Conservation (phyloP, 371 early-diverging fungal genomes). For the Capillidium rhysosporum region DNA sequence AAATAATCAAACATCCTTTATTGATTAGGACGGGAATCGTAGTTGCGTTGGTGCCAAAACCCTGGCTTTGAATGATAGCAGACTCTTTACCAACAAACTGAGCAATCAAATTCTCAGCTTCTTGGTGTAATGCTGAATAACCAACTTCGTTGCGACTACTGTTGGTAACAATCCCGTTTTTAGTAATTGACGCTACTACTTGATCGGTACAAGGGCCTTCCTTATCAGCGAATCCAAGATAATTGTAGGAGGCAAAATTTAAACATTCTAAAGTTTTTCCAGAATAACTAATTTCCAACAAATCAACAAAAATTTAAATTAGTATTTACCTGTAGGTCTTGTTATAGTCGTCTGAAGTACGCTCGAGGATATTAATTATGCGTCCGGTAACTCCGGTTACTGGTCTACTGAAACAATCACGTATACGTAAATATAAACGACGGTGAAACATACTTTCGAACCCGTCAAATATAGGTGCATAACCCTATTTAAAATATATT, state of each 20-base stretch:
- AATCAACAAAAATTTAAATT: conserved; percentile 1
- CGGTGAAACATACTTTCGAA: conserved; percentile 97
- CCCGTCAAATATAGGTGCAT: conserved; percentile 80
- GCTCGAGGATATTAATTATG: conserved; percentile 66
- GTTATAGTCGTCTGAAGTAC: conserved; percentile 69
- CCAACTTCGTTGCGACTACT: conserved; percentile 56
- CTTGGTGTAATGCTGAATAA: conserved; percentile 37
- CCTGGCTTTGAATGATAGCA: conserved; percentile 93
- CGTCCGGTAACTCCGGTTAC: conserved; percentile 93
- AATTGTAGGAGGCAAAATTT: conserved; percentile 98
- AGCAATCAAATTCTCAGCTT: conserved; percentile 87
- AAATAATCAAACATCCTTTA: conserved; percentile 86
- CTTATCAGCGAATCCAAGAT: conserved; percentile 92
- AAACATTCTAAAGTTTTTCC: conserved; percentile 66
- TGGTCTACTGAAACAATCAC: conserved; percentile 96
- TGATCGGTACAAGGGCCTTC: conserved; percentile 83
- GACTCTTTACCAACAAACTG: conserved; percentile 89
- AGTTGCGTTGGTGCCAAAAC: conserved; percentile 98
- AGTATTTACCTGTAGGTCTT: conserved; percentile 42
- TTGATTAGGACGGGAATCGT: conserved; percentile 83
- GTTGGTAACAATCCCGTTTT: conserved; percentile 39
- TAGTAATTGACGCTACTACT: conserved; percentile 46
- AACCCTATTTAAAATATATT: conserved; percentile 27
- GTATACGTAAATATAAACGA: conserved; percentile 81
- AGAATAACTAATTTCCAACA: conserved; percentile 26